Percentiles rank a stretch among this genome's conserved stretches.
These are phyloP conservation scores for Suillus discolor DNA, from an alignment of 768 basidiomycete genomes.

Conservation along the genomic window DNA sequence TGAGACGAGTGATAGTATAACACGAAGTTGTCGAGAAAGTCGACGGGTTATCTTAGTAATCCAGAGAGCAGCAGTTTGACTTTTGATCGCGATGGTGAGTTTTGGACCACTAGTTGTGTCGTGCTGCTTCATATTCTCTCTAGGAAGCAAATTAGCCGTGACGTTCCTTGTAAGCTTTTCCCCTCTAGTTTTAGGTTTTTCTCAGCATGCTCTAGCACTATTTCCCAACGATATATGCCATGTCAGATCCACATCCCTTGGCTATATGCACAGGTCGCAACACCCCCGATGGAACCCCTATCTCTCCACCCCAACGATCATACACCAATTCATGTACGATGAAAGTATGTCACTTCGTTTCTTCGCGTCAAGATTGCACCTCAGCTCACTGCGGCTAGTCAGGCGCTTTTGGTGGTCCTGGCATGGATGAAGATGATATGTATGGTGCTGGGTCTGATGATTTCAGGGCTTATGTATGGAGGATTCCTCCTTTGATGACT, in stretches of 20 bases:
- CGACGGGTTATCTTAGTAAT: slow-evolving; percentile 43
- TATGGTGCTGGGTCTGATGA: slow-evolving; percentile 84
- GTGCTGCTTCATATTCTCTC: slow-evolving; percentile 6
- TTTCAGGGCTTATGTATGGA: slow-evolving; percentile 80
- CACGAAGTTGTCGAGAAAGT: slow-evolving; percentile 47
- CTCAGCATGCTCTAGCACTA: slow-evolving; percentile 49
- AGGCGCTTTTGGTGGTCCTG: slow-evolving; percentile 71
- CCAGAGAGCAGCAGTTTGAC: slow-evolving; percentile 70
- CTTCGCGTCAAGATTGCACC: not conserved
- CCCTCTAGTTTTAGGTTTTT: not conserved
- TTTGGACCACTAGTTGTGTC: slow-evolving; percentile 5
- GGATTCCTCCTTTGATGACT: slow-evolving; percentile 53
- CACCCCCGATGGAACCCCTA: slow-evolving; percentile 55
- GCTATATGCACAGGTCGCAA: slow-evolving; percentile 66
- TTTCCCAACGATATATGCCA: slow-evolving; percentile 67
- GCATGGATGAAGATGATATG: slow-evolving; percentile 53
- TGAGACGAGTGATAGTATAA: slow-evolving; percentile 42
- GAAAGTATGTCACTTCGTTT: slow-evolving; percentile 51
- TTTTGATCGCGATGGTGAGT: slow-evolving; percentile 68
- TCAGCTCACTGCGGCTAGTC: slow-evolving; percentile 46
- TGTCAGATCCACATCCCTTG: slow-evolving; percentile 69
- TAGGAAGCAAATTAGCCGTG: slow-evolving; percentile 66
- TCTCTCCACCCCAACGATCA: slow-evolving; percentile 47
- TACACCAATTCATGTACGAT: slow-evolving; percentile 79
- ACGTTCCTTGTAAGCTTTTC: slow-evolving; percentile 59